These are phyloP conservation scores for Mucor irregularis DNA, from an alignment of 371 early-diverging fungal genomes.

Conservation along the genomic window DNA sequence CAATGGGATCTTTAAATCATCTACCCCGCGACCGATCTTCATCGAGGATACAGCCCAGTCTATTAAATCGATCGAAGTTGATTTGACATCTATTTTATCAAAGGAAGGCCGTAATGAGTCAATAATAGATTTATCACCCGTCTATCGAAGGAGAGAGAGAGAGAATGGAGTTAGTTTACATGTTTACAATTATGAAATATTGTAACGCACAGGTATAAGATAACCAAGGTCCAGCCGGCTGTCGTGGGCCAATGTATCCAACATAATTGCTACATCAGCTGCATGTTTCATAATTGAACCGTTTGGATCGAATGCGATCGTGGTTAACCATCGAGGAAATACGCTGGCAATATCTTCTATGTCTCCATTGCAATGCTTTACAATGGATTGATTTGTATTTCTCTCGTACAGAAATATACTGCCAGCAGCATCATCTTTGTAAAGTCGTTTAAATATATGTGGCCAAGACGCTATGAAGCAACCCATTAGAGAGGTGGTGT, in stretches of 20 bases:
- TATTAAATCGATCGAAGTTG: constrained; percentile 41
- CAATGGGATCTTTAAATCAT: constrained; percentile 38
- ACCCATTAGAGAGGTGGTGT: not conserved
- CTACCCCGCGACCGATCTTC: constrained; percentile 9
- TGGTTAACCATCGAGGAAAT: constrained; percentile 41
- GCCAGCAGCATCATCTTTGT: constrained; percentile 24
- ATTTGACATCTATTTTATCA: constrained; percentile 32
- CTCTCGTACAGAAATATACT: constrained; percentile 34
- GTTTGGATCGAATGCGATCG: constrained; percentile 33
- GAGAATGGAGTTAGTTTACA: no score
- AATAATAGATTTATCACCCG: constrained; percentile 37
- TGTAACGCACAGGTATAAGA: constrained; percentile 35
- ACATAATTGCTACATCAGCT: constrained; percentile 41
- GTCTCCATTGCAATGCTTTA: constrained; percentile 4
- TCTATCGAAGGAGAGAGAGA: constrained; percentile 16
- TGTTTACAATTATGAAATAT: no score
- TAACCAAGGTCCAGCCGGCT: constrained; percentile 25
- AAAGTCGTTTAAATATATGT: constrained; percentile 22
- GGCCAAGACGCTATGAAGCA: constrained; percentile 33
- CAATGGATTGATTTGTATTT: constrained; percentile 14
- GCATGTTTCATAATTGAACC: constrained; percentile 48
- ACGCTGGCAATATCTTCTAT: constrained; percentile 11
- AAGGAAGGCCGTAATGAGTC: constrained; percentile 38
- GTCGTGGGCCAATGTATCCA: constrained; percentile 44
- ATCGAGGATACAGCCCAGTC: constrained; percentile 34